Evolutionary conservation across 441 rosid genomes (phyloP).

Genomic region (Eutrema salsugineum): DNA sequence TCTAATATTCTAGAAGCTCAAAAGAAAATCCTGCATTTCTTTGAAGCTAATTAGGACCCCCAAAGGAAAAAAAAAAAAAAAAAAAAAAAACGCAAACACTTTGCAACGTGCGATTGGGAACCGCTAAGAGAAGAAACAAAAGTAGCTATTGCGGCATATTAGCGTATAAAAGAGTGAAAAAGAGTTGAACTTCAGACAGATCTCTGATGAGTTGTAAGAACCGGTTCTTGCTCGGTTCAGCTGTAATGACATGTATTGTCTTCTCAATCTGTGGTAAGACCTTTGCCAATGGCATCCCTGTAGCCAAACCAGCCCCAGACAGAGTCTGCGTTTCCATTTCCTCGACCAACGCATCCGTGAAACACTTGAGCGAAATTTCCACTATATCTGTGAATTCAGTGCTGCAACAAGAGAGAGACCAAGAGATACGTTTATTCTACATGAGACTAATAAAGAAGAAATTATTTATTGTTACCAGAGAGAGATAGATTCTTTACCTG

Average conservation of each 20-base stretch:
- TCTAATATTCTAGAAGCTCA: conserved; percentile 18
- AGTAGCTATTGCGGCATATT: conserved; percentile 39
- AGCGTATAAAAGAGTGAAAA: conserved; percentile 82
- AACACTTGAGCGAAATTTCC: conserved; percentile 50
- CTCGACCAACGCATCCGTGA: conserved; percentile 45
- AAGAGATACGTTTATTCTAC: neutral
- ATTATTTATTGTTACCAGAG: neutral
- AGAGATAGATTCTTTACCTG: conserved; percentile 37
- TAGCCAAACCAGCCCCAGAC: conserved; percentile 13
- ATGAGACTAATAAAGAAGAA: neutral
- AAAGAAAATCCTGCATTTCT: neutral
- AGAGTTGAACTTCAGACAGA: conserved; percentile 64
- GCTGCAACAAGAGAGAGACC: conserved; percentile 37
- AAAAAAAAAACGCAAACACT: neutral
- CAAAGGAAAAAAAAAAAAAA: neutral
- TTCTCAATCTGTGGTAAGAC: conserved; percentile 72
- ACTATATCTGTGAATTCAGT: conserved; percentile 52
- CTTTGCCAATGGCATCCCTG: conserved; percentile 70
- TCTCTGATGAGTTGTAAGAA: conserved; percentile 47
- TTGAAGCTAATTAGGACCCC: neutral
- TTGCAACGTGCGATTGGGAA: neutral
- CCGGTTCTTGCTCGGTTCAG: conserved; percentile 60
- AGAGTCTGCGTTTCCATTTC: conserved; percentile 43
- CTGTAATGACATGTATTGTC: conserved; percentile 44
- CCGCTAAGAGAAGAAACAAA: neutral